These are phyloP conservation scores for Corylus avellana DNA, from an alignment of 306 rosid genomes.

Conservation along the genomic window DNA sequence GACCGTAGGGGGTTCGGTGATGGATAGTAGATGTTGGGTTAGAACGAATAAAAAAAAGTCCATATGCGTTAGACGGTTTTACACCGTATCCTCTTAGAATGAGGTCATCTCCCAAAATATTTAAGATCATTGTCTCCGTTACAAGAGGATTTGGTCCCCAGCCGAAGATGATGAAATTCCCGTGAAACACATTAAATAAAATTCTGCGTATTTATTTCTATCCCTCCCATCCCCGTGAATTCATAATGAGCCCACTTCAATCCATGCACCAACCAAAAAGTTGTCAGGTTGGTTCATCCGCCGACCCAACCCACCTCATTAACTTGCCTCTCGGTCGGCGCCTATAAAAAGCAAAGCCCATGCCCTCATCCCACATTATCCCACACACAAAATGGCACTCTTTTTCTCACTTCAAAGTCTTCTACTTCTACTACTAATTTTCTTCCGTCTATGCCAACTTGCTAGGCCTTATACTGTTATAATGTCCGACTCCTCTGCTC, in stretches of 20 bases:
- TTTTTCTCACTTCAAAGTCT: conserved; percentile 10
- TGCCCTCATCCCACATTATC: neutral
- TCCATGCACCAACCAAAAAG: conserved; percentile 41
- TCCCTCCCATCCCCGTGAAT: conserved; percentile 58
- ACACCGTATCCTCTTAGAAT: too few species aligned
- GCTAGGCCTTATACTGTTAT: conserved; percentile 58
- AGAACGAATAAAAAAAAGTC: too few species aligned
- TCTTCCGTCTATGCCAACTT: conserved; percentile 14
- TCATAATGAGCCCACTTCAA: conserved; percentile 32
- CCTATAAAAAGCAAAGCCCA: conserved; percentile 8
- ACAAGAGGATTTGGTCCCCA: neutral
- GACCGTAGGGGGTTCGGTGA: too few species aligned
- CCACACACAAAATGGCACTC: conserved; percentile 41
- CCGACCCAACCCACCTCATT: conserved; percentile 31
- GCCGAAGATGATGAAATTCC: conserved; percentile 36
- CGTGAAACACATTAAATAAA: conserved; percentile 63
- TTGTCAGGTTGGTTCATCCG: conserved; percentile 7
- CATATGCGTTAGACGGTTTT: too few species aligned
- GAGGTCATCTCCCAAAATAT: too few species aligned
- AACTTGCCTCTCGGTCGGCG: neutral
- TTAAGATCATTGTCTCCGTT: too few species aligned
- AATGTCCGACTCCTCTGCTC: conserved; percentile 59
- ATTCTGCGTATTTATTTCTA: conserved; percentile 37
- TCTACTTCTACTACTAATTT: neutral
- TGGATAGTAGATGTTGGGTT: too few species aligned